A percentile compares a stretch with the other conserved stretches of the same genome.
Conservation (phyloP, 495 filamentous ascomycete genomes). For the Tirmania nivea region DNA sequence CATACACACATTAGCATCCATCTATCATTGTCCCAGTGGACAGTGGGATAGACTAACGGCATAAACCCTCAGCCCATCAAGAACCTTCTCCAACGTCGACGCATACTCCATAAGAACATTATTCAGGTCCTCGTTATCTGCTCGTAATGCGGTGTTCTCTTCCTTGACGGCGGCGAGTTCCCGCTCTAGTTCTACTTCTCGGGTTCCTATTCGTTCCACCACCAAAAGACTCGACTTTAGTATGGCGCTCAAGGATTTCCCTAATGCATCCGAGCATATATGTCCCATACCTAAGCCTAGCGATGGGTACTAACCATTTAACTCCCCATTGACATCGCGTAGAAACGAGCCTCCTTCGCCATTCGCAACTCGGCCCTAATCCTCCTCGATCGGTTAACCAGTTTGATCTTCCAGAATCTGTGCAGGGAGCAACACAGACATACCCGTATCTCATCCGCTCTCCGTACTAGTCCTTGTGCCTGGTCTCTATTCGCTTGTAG, state of each 20-base stretch:
- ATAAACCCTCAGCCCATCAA: constrained; percentile 18
- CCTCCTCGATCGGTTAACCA: not conserved
- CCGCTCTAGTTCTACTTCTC: constrained; percentile 10
- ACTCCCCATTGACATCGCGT: constrained; percentile 10
- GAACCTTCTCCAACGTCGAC: constrained; percentile 18
- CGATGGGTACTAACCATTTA: constrained; percentile 9
- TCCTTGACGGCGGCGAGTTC: constrained; percentile 15
- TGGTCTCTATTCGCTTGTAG: constrained; percentile 43
- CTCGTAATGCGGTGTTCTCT: constrained; percentile 15
- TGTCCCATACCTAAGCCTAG: not conserved
- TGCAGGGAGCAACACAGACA: constrained; percentile 1
- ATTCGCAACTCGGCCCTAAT: constrained; percentile 7
- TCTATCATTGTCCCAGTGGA: not conserved
- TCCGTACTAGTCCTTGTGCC: constrained; percentile 36
- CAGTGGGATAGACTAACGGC: constrained; percentile 7
- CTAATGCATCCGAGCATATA: not conserved
- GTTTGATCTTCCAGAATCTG: not conserved
- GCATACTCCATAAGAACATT: constrained; percentile 15
- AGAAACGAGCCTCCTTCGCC: constrained; percentile 10
- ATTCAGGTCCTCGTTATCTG: constrained; percentile 17
- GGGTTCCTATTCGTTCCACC: constrained; percentile 5
- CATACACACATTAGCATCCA: not conserved
- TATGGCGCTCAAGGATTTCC: no score
- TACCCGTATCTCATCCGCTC: constrained; percentile 21
- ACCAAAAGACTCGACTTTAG: no score